phyloP scores from a whole-genome alignment of 768 basidiomycete species.

The Kwoniella dejecticola region DNA sequence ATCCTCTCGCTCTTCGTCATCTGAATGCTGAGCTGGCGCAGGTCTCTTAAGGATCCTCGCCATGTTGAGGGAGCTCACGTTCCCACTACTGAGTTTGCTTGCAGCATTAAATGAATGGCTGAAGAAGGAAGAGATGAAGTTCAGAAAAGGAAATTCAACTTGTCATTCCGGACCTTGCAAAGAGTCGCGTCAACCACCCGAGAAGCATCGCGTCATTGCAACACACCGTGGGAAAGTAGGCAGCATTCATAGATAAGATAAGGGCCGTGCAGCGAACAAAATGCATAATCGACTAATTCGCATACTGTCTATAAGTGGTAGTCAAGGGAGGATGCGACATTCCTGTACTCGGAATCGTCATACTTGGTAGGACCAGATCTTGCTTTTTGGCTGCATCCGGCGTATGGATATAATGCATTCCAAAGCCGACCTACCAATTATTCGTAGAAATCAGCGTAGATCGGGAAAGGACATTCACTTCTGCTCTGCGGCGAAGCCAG shows the following conservation, averaged over 20 bases:
- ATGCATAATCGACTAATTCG: conserved; percentile 21
- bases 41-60: conserved; percentile 11
- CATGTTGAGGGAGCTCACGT: too few species aligned
- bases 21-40: conserved; percentile 11
- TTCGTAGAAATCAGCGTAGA: background rate
- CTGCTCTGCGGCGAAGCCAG: too few species aligned
- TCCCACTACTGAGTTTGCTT: too few species aligned
- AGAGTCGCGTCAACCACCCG: conserved; percentile 17
- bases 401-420: conserved; percentile 49
- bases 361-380: conserved; percentile 19
- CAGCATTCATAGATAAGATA: too few species aligned
- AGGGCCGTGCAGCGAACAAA: background rate
- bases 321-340: conserved; percentile 49
- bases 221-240: conserved; percentile 16
- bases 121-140: background rate
- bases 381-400: conserved; percentile 16
- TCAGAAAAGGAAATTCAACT: too few species aligned
- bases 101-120: too few species aligned
- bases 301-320: conserved; percentile 25
- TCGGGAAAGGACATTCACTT: too few species aligned
- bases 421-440: conserved; percentile 35
- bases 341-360: conserved; percentile 35
- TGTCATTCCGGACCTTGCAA: too few species aligned
- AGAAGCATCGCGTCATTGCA: conserved; percentile 8
- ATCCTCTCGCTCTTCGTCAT: conserved; percentile 11